These are phyloP conservation scores for Dianthus caryophyllus DNA, from an alignment of 148 eudicot species.

Conservation along the genomic window DNA sequence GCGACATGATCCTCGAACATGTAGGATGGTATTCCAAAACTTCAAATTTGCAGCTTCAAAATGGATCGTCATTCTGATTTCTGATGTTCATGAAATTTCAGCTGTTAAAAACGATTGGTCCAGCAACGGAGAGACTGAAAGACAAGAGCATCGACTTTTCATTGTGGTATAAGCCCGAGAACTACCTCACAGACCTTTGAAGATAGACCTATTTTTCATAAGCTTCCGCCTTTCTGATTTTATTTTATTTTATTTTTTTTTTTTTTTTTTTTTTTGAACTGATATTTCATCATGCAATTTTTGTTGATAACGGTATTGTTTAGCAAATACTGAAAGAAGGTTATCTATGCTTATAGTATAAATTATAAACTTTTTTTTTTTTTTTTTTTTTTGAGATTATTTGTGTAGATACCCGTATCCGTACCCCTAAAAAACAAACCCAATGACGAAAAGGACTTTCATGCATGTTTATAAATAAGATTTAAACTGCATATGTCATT, in stretches of 20 bases:
- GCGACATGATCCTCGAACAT: neutral
- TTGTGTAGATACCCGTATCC: no score
- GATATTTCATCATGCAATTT: neutral
- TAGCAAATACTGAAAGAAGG: no score
- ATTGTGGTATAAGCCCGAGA: constrained; percentile 81
- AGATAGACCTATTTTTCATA: neutral
- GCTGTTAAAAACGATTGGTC: constrained; percentile 81
- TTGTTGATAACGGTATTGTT: no score
- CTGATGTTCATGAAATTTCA: constrained; percentile 31
- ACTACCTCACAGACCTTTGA: constrained; percentile 67
- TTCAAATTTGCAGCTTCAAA: neutral
- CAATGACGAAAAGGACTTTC: no score
- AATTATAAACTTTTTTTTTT: no score
- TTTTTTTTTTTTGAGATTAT: no score
- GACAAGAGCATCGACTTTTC: constrained; percentile 81
- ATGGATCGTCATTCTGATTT: neutral
- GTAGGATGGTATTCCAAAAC: neutral
- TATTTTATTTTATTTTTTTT: no score
- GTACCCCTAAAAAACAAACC: no score
- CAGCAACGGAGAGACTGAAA: constrained; percentile 84
- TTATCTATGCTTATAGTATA: no score
- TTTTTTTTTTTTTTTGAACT: neutral
- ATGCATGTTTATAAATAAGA: no score
- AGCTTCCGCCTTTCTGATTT: neutral
- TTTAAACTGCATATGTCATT: no score